phyloP scores from a whole-genome alignment of 2,329 filamentous ascomycete genomes.

The Trichophyton equinum region DNA sequence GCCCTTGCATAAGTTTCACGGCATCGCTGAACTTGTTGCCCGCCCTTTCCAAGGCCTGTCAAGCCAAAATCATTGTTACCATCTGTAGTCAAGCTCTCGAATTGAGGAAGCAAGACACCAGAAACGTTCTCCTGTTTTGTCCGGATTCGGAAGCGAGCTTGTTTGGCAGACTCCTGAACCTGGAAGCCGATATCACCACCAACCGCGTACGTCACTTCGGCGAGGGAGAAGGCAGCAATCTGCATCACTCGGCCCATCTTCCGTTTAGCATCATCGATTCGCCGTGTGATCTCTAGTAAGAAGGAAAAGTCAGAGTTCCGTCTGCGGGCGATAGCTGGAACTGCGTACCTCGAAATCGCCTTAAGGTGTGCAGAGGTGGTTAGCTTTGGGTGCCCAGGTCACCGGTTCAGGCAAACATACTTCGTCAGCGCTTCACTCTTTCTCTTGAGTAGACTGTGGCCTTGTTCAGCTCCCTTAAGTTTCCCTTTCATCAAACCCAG shows the following conservation, averaged over 20 bases:
- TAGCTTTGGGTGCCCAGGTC: conserved; percentile 10
- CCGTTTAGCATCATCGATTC: conserved; percentile 96
- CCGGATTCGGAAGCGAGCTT: conserved; percentile 80
- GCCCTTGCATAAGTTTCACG: conserved; percentile 91
- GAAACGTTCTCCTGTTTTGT: conserved; percentile 98
- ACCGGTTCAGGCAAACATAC: conserved; percentile 39
- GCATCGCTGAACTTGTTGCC: conserved; percentile 90
- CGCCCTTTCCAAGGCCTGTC: conserved; percentile 90
- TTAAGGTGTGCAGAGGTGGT: conserved; percentile 29
- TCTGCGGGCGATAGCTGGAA: background rate
- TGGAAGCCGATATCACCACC: conserved; percentile 94
- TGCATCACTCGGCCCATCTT: conserved; percentile 99
- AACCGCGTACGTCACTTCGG: conserved; percentile 93
- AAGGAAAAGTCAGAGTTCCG: conserved; percentile 6
- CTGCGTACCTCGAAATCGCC: conserved; percentile 69
- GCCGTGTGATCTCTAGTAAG: conserved; percentile 70
- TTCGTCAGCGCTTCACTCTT: conserved; percentile 98
- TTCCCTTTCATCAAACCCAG: conserved; percentile 96
- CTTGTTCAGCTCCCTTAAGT: conserved; percentile 83
- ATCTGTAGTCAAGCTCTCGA: conserved; percentile 81
- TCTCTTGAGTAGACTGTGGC: conserved; percentile 88
- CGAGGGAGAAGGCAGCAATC: conserved; percentile 92
- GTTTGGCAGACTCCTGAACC: conserved; percentile 89
- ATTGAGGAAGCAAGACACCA: conserved; percentile 83
- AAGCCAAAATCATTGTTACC: conserved; percentile 91